Evolutionary conservation across 73 alveolate genomes (phyloP).

Genomic region (Effrenium voratum): DNA sequence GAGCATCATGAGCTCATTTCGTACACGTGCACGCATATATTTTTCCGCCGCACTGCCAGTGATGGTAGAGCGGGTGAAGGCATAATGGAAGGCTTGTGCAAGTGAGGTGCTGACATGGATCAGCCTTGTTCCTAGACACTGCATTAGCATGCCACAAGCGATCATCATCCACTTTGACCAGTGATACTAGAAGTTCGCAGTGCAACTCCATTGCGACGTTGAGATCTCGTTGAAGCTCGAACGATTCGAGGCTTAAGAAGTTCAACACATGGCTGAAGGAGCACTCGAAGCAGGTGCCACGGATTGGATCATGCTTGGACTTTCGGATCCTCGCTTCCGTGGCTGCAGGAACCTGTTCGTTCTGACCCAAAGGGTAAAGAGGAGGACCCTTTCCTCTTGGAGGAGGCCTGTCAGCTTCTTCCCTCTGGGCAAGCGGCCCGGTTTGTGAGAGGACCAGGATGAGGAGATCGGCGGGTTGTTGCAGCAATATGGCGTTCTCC

Average conservation of each 20-base stretch:
- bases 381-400: slow-evolving; percentile 39
- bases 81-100: no score
- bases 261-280: slow-evolving; percentile 86
- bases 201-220: no score
- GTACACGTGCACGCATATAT: no score
- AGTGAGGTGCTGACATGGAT: no score
- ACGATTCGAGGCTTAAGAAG: slow-evolving; percentile 30
- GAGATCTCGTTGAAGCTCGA: neutral
- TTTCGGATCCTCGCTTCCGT: neutral
- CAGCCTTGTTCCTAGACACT: no score
- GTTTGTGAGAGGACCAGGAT: slow-evolving; percentile 60
- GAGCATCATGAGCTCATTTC: no score
- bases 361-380: neutral
- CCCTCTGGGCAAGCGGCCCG: neutral
- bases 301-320: neutral
- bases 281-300: slow-evolving; percentile 49
- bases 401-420: slow-evolving; percentile 19
- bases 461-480: slow-evolving; percentile 76
- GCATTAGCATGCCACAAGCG: no score
- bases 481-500: slow-evolving; percentile 68
- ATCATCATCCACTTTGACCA: no score
- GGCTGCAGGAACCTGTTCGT: neutral
- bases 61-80: no score
- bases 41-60: no score
- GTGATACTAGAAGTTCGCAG: neutral